Evolutionary conservation across 495 filamentous ascomycete species (phyloP), one percentile per base, ranked within the genome.

Genomic region (Penicillium coprophilum): DNA sequence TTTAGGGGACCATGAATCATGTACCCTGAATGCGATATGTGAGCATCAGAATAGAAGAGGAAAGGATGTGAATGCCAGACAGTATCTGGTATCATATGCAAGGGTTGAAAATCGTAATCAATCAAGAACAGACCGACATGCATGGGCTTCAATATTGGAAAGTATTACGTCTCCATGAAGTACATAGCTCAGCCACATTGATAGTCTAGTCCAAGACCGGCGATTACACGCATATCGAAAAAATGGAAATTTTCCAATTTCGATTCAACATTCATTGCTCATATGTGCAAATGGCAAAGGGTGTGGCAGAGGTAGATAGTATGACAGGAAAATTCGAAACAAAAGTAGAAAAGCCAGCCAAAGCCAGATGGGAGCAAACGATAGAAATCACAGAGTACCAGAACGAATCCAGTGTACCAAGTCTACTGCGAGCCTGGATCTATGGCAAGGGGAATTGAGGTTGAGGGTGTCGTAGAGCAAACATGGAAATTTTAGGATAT

Each of bases 381-480:
- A 57, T 31, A 57, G 46, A 30, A 54, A 50, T 41, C 27, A 54
- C 38, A 55, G 32, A 56, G 51, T 56, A 54, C 57, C 50, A 41
- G 43, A 41, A 44, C 10, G 31, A 38, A 41, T 36, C 60, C 55
- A 57, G 50, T 20, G 39, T 41, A 58, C 38, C 60, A 50, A 59
- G 50, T 62, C 62, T 65, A 65, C 60, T 59, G 30, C 31, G 53
- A 62, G 43, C 41, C 32, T 55, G 52, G 41, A 53, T 68, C 58
- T 68, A 61, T 68, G 41, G 46, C 15, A 43, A 21, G 24, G 31
- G 51, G 52, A 32, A 41, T 30, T 52, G 38, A 44, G 41, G 30
- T 32, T 17, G 52, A 17, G 28, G 1, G n/a, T 19, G 8, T 38
- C 15, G 20, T 31, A 53, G 40, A 31, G 34, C 12, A 15, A 57